A percentile compares a stretch with the other conserved stretches of the same genome.
These are phyloP conservation scores for Vinca minor DNA, from an alignment of 257 asterid species.

Conservation along the genomic window DNA sequence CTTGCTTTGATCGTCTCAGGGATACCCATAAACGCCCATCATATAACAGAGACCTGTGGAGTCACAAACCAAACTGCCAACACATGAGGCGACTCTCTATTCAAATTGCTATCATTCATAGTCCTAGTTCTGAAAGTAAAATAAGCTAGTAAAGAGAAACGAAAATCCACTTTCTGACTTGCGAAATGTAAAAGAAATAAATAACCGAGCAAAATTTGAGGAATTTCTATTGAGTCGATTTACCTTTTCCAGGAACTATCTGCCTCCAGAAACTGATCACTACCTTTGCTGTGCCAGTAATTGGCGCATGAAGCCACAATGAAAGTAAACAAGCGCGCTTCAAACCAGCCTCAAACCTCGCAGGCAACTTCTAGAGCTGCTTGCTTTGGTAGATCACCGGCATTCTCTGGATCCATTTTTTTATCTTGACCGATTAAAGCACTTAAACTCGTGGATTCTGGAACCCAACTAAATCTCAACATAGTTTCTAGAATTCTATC, in stretches of 20 bases:
- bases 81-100: conserved; percentile 43
- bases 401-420: conserved; percentile 19
- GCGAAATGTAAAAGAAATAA: not conserved
- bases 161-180: not conserved
- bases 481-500: conserved; percentile 39
- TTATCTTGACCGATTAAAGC: conserved; percentile 36
- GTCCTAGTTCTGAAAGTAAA: not conserved
- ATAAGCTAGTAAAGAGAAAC: not conserved
- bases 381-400: conserved; percentile 19
- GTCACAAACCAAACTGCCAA: conserved; percentile 76
- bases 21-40: conserved; percentile 90
- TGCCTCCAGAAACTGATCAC: not conserved
- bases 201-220: not conserved
- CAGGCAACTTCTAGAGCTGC: conserved; percentile 39
- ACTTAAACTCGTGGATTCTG: conserved; percentile 31
- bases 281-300: not conserved
- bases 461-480: conserved; percentile 62
- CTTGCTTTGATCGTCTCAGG: conserved; percentile 64
- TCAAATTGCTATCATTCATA: not conserved
- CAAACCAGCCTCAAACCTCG: conserved; percentile 26
- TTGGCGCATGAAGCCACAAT: conserved; percentile 10
- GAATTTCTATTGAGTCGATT: not conserved
- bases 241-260: conserved; percentile 2
- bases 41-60: conserved; percentile 58
- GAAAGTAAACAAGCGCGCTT: conserved; percentile 1